Evolutionary conservation across 2,329 filamentous ascomycete genomes (phyloP).

Genomic region (Fusarium sarcochroum): DNA sequence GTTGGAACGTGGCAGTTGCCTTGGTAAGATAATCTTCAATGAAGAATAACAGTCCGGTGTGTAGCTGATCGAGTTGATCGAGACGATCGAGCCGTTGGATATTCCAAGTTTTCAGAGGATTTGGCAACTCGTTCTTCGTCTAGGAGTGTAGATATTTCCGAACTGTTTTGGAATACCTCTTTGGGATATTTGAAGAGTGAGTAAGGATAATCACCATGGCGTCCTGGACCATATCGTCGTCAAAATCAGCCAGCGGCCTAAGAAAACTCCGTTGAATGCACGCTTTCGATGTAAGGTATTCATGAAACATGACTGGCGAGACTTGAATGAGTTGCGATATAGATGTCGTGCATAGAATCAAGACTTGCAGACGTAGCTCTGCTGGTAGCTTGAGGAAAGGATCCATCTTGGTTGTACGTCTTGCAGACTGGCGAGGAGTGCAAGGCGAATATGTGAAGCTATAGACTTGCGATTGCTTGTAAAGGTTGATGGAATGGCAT

Average conservation of each 20-base stretch:
- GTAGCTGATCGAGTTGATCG: conserved; percentile 16
- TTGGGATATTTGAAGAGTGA: too few relatives aligned
- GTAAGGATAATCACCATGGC: conserved; percentile 17
- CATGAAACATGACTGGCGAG: conserved; percentile 21
- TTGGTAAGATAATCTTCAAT: conserved; percentile 38
- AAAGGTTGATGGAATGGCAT: too few relatives aligned
- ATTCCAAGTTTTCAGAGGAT: conserved; percentile 8
- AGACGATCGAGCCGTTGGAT: conserved; percentile 2
- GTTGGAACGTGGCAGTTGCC: conserved; percentile 26
- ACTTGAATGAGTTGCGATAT: conserved; percentile 9
- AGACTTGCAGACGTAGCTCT: conserved; percentile 19
- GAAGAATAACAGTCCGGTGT: conserved; percentile 18
- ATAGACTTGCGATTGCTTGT: too few relatives aligned
- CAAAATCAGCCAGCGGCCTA: conserved; percentile 4
- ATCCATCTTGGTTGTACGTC: conserved; percentile 9
- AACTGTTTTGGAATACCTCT: too few relatives aligned
- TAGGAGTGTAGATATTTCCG: neutral
- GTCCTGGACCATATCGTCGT: conserved; percentile 29
- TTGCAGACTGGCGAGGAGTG: too few relatives aligned
- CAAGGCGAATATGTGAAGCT: too few relatives aligned
- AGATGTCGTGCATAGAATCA: conserved; percentile 5
- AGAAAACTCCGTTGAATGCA: conserved; percentile 1
- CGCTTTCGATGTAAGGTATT: conserved; percentile 6
- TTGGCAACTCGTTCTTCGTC: neutral
- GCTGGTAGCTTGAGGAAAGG: conserved; percentile 11